Conservation (phyloP, 345 rosid genomes). For the Arabidopsis suecica region DNA sequence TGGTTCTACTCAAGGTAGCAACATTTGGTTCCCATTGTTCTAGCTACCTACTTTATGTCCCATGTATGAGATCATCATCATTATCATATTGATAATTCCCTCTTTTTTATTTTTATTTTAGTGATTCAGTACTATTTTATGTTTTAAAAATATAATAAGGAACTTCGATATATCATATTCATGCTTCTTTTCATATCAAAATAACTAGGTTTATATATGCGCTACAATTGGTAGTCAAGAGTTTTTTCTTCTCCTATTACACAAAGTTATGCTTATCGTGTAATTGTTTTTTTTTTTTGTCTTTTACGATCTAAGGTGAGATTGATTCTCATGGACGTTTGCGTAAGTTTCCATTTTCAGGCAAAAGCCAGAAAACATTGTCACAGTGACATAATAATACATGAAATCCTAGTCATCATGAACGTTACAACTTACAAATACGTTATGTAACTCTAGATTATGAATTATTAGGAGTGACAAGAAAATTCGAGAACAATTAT, state of each 20-base stretch:
- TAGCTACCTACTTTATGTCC: slow-evolving; percentile 25
- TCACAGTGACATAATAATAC: not conserved
- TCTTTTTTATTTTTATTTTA: not conserved
- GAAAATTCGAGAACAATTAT: not conserved
- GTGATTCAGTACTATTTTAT: not conserved
- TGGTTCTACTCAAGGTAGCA: slow-evolving; percentile 47
- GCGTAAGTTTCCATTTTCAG: not conserved
- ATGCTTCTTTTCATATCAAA: slow-evolving; percentile 6
- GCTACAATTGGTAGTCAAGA: slow-evolving; percentile 3
- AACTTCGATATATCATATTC: not conserved
- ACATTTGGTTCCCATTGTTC: slow-evolving; percentile 36
- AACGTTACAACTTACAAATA: slow-evolving; percentile 24
- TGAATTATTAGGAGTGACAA: not conserved
- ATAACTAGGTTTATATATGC: slow-evolving; percentile 25
- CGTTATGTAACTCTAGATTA: slow-evolving; percentile 4
- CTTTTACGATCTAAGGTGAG: slow-evolving; percentile 7
- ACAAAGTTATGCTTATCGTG: not conserved
- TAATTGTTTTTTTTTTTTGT: too few relatives aligned
- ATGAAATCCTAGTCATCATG: slow-evolving; percentile 1
- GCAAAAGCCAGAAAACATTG: slow-evolving; percentile 2
- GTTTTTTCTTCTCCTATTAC: slow-evolving; percentile 11
- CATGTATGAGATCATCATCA: not conserved
- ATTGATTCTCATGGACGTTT: slow-evolving; percentile 3
- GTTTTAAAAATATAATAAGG: not conserved
- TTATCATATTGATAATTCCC: slow-evolving; percentile 6